A percentile compares a stretch with the other conserved stretches of the same genome.
Conservation (phyloP, 208 protist genomes). For the Leishmania martiniquensis region DNA sequence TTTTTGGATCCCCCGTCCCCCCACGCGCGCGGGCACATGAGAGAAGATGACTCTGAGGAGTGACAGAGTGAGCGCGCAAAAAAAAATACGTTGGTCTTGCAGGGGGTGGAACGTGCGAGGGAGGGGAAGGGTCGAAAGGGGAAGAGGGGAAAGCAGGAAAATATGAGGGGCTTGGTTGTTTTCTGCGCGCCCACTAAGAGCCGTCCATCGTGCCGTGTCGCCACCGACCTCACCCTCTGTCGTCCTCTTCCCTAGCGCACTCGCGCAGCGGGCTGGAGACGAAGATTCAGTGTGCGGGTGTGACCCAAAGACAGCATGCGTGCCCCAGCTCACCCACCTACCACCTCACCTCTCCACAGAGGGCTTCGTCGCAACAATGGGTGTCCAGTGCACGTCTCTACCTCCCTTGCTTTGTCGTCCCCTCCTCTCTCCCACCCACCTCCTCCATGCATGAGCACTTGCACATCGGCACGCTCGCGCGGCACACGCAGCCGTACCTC, state of each 20-base stretch:
- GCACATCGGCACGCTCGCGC: neutral
- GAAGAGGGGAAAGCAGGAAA: too few relatives aligned
- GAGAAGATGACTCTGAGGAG: neutral
- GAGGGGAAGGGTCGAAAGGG: too few relatives aligned
- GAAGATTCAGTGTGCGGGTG: neutral
- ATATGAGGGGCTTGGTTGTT: too few relatives aligned
- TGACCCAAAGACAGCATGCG: neutral
- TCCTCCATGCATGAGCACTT: neutral
- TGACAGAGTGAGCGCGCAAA: neutral
- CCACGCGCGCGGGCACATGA: neutral
- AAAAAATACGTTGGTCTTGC: too few relatives aligned
- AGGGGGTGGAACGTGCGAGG: too few relatives aligned
- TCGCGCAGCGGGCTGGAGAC: too few relatives aligned
- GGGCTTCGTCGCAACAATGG: neutral
- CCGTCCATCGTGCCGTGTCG: too few relatives aligned
- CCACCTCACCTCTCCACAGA: neutral
- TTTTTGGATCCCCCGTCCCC: neutral
- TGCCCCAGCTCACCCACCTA: too few relatives aligned
- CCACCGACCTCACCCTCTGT: neutral
- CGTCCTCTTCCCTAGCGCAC: too few relatives aligned
- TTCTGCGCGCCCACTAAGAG: neutral
- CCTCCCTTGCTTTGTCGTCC: constrained; percentile 16
- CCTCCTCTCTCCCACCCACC: constrained; percentile 8
- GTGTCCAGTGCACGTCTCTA: neutral
- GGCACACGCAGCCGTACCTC: too few relatives aligned